phyloP scores from a whole-genome alignment of 2,329 filamentous ascomycete genomes.

The Pseudocercospora vitis region DNA sequence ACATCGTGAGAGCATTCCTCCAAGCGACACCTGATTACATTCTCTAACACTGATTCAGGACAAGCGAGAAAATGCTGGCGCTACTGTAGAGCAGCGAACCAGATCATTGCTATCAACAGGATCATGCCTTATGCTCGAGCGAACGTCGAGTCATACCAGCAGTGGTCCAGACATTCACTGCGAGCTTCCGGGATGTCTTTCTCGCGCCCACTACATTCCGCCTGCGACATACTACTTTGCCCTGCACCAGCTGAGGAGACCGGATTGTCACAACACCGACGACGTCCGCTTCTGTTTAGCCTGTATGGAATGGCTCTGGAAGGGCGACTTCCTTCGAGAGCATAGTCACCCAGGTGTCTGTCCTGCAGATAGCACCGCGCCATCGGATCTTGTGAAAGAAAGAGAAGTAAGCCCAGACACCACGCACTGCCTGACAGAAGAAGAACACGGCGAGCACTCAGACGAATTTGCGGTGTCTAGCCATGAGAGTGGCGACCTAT shows the following conservation, averaged over 20 bases:
- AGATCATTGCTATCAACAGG: conserved; percentile 9
- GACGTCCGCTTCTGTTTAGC: conserved; percentile 20
- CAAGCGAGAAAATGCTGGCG: conserved; percentile 36
- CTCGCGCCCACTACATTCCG: conserved; percentile 9
- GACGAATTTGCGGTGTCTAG: too few relatives aligned
- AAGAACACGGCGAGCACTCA: too few relatives aligned
- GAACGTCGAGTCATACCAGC: not conserved
- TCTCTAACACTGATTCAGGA: conserved; percentile 9
- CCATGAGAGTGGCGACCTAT: not conserved
- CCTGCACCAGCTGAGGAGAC: conserved; percentile 8
- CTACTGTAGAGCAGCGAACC: conserved; percentile 42
- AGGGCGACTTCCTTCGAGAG: conserved; percentile 14
- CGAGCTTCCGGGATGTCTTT: conserved; percentile 14
- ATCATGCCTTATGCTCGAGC: conserved; percentile 10
- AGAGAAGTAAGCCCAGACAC: too few relatives aligned
- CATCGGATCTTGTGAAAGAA: too few relatives aligned
- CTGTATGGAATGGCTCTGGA: conserved; percentile 27
- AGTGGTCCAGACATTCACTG: conserved; percentile 2
- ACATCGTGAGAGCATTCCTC: conserved; percentile 2
- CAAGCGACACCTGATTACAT: not conserved
- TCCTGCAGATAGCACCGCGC: not conserved
- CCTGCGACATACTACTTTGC: conserved; percentile 13
- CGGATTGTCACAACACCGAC: not conserved
- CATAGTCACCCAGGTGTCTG: conserved; percentile 6
- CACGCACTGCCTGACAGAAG: too few relatives aligned